Percentiles rank a stretch among this genome's conserved stretches.
Evolutionary conservation across 192 early-diverging fungal genomes (phyloP).

Genomic region (Umbelopsis sp.): DNA sequence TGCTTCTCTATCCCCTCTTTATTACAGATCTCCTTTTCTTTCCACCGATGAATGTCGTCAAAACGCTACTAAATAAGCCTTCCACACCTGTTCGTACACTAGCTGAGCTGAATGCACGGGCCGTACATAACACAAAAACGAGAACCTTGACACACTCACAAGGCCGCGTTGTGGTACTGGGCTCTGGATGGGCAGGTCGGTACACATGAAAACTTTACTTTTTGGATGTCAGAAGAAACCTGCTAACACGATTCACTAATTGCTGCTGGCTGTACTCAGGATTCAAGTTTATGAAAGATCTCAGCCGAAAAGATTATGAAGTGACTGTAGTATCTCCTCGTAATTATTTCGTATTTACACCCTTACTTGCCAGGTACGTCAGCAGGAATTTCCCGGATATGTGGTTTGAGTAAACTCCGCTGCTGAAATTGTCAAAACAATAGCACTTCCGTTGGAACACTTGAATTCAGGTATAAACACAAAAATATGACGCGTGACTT

Average conservation of each 20-base stretch:
- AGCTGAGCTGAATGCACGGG: neutral
- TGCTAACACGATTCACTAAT: no score
- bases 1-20: no score
- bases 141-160: conserved; percentile 32
- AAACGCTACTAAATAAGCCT: neutral
- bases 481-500: neutral
- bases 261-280: conserved; percentile 53
- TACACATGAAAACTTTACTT: neutral
- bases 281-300: conserved; percentile 69
- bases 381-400: neutral
- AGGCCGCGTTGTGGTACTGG: conserved; percentile 39
- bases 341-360: conserved; percentile 91
- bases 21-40: neutral
- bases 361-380: conserved; percentile 63
- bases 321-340: conserved; percentile 78
- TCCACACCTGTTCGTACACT: neutral
- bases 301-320: conserved; percentile 71
- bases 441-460: conserved; percentile 77
- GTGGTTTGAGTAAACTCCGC: neutral
- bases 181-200: conserved; percentile 61
- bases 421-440: neutral
- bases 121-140: conserved; percentile 23
- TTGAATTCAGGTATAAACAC: conserved; percentile 60
- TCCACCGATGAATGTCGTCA: neutral
- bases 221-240: neutral